Percentiles rank a stretch among this genome's conserved stretches.
Evolutionary conservation across 495 filamentous ascomycete species (phyloP).

Genomic region (Trichoderma reesei): DNA sequence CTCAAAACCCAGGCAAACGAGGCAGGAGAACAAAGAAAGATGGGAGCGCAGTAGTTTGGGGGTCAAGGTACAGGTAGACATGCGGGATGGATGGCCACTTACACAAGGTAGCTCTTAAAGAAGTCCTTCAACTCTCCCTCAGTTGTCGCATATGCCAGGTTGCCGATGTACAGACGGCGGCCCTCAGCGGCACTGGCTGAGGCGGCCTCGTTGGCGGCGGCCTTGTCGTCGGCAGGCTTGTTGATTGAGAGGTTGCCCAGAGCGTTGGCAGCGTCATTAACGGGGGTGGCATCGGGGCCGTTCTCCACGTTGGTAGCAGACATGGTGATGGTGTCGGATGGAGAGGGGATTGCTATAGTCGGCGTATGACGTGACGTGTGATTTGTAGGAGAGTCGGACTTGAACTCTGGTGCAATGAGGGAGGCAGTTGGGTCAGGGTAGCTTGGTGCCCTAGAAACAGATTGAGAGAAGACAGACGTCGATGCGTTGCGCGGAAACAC

Average conservation of each 20-base stretch:
- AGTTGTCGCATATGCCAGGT: conserved; percentile 98
- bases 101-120: conserved; percentile 97
- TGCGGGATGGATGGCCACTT: conserved; percentile 38
- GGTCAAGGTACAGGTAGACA: neutral
- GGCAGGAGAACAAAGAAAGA: neutral
- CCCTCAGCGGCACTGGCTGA: conserved; percentile 95
- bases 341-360: conserved; percentile 5
- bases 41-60: no score
- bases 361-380: neutral
- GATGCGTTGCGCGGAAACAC: conserved; percentile 37
- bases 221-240: conserved; percentile 41
- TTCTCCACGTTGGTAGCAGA: conserved; percentile 51
- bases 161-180: conserved; percentile 98
- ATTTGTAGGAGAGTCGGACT: conserved; percentile 18
- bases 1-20: neutral
- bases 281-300: conserved; percentile 53
- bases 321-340: conserved; percentile 32
- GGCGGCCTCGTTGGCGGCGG: conserved; percentile 69
- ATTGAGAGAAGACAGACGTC: conserved; percentile 29
- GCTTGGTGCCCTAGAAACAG: conserved; percentile 79
- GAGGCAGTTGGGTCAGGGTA: conserved; percentile 63
- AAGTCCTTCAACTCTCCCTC: conserved; percentile 99
- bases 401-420: conserved; percentile 47
- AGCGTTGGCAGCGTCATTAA: conserved; percentile 79
- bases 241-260: conserved; percentile 62